Base-by-base conservation (phyloP, 2,329 filamentous ascomycete species). In the Penicillium sp. region DNA sequence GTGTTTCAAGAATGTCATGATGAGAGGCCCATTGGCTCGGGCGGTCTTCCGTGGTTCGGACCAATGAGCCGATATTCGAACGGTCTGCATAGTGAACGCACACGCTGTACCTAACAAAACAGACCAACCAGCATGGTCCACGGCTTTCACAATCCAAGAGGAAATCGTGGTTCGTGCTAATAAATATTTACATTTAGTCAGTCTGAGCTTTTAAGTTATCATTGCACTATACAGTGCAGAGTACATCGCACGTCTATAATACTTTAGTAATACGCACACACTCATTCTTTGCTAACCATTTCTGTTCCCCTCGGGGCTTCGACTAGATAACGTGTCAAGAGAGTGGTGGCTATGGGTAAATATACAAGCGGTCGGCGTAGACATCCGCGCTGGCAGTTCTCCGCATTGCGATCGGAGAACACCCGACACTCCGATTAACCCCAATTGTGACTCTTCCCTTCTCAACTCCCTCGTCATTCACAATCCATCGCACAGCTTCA, bases 371-470 rank as follows among this genome's bases (percentile, higher is more conserved):
- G 52, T 52, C 52, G 53, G 49, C 18, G 49, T 32, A 47, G 43
- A 43, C 43, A 45, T 14, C 48, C 34, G 40, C 39, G n/a, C 7
- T 16, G 11, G 40, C 36, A 52, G 43, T 61, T 67, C 67, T 68
- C 67, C 67, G 65, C 66, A 62, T 54, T 52, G 56, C 49, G 48
- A 48, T 58, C 59, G 60, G 61, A 65, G 59, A 50, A 56, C 45
- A 48, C 56, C 62, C 55, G 55, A 51, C 27, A 9, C 46, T 49
- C 22, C 22, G 45, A 52, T 52, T 16, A 10, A 14, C 38, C 27
- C 43, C 27, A 43, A 22, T 24, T 32, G 40, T 39, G 21, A 24
- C 27, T 29, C 43, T 48, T 43, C 34, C 31, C 31, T 34, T 34
- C 34, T 36, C 14, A 36, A 36, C 7, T 36, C 46, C 38, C 43